Base-by-base conservation (phyloP, 139 green algal genomes). In the Chloropicon primus region DNA sequence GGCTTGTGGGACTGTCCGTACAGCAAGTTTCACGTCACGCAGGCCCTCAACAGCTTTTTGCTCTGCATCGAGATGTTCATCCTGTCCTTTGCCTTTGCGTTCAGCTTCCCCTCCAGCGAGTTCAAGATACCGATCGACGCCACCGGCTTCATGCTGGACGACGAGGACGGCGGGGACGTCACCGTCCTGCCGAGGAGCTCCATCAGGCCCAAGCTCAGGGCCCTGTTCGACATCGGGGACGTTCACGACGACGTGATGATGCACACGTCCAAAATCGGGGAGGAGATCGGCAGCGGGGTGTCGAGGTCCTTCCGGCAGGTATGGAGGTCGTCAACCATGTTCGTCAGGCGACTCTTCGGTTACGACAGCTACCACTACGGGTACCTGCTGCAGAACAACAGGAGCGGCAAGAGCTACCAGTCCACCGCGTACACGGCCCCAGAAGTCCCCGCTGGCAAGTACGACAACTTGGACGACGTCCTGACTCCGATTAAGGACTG, bases 11-110 rank as follows among this genome's bases (percentile, higher is more conserved):
- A 62, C 41, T 62, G 41, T 17, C 41, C 41, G 10, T 62, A 62
- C 41, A 62, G 41, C 41, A 62, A 62, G 41, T 62, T 62, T 17
- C 41, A 62, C 41, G 41, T 62, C 17, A 62, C 41, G 24, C 21
- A 27, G 22, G 27, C 73, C 24, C 24, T 71, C 41, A 82, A 86
- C 72, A 86, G 95, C 76, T 94, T 96, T 74, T 80, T 97, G n/a
- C 94, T 97, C 80, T 96, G 94, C 82, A 90, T 98, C 1, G 94
- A 98, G 87, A 98, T 98, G 94, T 97, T 97, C 79, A 76, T 95
- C 22, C 93, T 93, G 0, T 91, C 95, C 0, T 79, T 98, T 27
- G 89, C 89, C 53, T 91, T 97, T 80, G 87, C 93, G 0, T 94
- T 95, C 78, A 88, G 89, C 77, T 99, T 98, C 89, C 92, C 94